Evolutionary conservation across 2,329 filamentous ascomycete genomes (phyloP).

Genomic region (Rugonectria rugulosa): DNA sequence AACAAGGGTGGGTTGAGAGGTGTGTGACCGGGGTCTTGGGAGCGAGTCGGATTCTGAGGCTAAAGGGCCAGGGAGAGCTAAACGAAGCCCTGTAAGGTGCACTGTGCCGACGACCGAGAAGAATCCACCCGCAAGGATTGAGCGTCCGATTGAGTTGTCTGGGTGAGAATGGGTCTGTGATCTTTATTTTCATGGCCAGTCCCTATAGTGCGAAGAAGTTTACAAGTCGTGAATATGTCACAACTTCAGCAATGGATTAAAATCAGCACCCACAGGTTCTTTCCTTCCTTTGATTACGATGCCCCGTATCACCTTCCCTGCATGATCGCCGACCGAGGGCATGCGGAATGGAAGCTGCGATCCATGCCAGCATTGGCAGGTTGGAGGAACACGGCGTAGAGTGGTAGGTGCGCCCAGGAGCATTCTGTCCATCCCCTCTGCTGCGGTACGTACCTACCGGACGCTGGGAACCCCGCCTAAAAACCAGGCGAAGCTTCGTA

Average conservation of each 20-base stretch:
- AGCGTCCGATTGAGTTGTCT: not conserved
- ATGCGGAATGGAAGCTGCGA: constrained; percentile 13
- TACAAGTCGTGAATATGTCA: not conserved
- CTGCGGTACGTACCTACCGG: not conserved
- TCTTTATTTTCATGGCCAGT: not conserved
- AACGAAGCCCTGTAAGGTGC: constrained; percentile 11
- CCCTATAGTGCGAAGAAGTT: too few relatives aligned
- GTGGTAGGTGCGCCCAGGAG: constrained; percentile 20
- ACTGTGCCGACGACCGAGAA: not conserved
- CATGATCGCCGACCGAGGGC: constrained; percentile 2
- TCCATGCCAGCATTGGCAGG: constrained; percentile 16
- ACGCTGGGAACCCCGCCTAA: too few relatives aligned
- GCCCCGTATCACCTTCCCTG: too few relatives aligned
- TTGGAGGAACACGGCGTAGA: constrained; percentile 13
- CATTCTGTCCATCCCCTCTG: not conserved
- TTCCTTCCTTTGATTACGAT: too few relatives aligned
- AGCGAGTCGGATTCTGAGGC: constrained; percentile 12
- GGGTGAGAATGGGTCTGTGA: not conserved
- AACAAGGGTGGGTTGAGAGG: not conserved
- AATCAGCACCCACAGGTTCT: too few relatives aligned
- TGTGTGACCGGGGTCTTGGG: not conserved
- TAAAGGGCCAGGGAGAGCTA: constrained; percentile 9
- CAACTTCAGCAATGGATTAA: not conserved
- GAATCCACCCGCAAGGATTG: not conserved
- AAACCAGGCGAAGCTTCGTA: too few relatives aligned